Evolutionary conservation across 2,329 filamentous ascomycete genomes (phyloP).

Genomic region (Aspergillus sp.): DNA sequence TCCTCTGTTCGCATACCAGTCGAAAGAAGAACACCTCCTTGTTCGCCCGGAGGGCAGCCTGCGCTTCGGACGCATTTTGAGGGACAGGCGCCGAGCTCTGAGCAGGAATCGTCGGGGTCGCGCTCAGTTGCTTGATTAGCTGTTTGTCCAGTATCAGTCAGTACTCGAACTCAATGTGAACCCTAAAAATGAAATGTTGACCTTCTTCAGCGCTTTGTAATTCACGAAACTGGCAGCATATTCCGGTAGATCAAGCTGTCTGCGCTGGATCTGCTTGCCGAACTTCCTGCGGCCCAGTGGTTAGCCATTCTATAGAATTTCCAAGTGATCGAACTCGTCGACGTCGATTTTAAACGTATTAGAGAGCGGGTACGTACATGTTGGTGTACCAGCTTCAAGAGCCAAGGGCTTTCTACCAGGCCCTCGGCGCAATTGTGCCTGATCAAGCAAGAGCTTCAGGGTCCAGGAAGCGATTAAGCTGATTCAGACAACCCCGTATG

Average conservation of each 20-base stretch:
- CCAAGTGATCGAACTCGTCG: too few species aligned
- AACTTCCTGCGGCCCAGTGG: conserved; percentile 76
- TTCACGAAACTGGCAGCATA: conserved; percentile 99
- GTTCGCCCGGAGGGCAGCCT: conserved; percentile 89
- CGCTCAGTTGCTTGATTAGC: conserved; percentile 98
- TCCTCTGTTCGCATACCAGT: conserved; percentile 66
- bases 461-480: background rate
- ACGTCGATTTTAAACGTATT: too few species aligned
- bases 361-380: conserved; percentile 25
- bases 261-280: conserved; percentile 98
- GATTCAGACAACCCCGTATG: conserved; percentile 5
- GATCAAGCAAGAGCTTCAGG: conserved; percentile 4
- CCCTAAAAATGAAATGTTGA: conserved; percentile 42
- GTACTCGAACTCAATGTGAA: conserved; percentile 12
- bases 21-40: conserved; percentile 99
- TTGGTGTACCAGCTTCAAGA: conserved; percentile 19
- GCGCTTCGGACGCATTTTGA: conserved; percentile 68
- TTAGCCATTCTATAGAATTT: conserved; percentile 12
- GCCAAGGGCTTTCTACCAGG: conserved; percentile 14
- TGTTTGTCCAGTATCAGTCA: conserved; percentile 52
- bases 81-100: conserved; percentile 62
- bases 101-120: conserved; percentile 80
- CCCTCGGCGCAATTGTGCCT: conserved; percentile 17
- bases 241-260: conserved; percentile 97
- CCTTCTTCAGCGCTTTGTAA: conserved; percentile 99